A percentile compares a stretch with the other conserved stretches of the same genome.
These are phyloP conservation scores for Alloascoidea africana DNA, from an alignment of 805 yeast species.

Conservation along the genomic window DNA sequence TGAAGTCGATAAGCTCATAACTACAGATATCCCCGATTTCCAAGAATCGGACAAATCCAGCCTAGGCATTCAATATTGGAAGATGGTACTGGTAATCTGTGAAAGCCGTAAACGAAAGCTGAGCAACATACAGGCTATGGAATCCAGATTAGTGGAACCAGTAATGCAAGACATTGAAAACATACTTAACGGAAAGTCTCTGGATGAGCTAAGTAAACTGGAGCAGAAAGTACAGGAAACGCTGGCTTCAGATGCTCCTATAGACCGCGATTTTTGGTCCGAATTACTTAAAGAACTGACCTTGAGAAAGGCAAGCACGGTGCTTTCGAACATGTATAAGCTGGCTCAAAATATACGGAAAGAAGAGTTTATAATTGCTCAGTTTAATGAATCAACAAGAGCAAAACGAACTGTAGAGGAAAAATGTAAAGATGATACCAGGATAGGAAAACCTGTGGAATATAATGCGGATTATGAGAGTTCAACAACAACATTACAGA, in stretches of 20 bases:
- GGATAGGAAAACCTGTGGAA: slow-evolving; percentile 2
- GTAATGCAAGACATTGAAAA: slow-evolving; percentile 15
- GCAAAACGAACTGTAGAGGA: neutral
- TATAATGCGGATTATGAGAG: neutral
- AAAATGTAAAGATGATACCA: slow-evolving; percentile 5
- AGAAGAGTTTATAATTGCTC: slow-evolving; percentile 3
- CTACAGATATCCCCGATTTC: slow-evolving; percentile 6
- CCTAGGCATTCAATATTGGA: slow-evolving; percentile 11
- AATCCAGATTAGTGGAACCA: slow-evolving; percentile 6
- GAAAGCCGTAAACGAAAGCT: slow-evolving; percentile 3
- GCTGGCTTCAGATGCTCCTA: slow-evolving; percentile 7
- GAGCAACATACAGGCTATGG: neutral
- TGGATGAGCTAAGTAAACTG: slow-evolving; percentile 11
- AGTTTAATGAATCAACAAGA: slow-evolving; percentile 4
- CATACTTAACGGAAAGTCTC: slow-evolving; percentile 12
- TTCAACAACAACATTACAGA: too few species aligned
- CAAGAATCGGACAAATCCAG: slow-evolving; percentile 5
- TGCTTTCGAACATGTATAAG: slow-evolving; percentile 6
- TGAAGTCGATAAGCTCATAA: slow-evolving; percentile 7
- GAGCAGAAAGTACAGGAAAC: slow-evolving; percentile 10
- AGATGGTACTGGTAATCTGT: slow-evolving; percentile 6
- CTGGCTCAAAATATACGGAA: slow-evolving; percentile 6
- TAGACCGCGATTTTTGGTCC: slow-evolving; percentile 17
- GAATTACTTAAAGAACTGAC: slow-evolving; percentile 11
- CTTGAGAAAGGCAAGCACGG: slow-evolving; percentile 9